Conservation (phyloP, 768 basidiomycete genomes). For the Mycena vitilis region DNA sequence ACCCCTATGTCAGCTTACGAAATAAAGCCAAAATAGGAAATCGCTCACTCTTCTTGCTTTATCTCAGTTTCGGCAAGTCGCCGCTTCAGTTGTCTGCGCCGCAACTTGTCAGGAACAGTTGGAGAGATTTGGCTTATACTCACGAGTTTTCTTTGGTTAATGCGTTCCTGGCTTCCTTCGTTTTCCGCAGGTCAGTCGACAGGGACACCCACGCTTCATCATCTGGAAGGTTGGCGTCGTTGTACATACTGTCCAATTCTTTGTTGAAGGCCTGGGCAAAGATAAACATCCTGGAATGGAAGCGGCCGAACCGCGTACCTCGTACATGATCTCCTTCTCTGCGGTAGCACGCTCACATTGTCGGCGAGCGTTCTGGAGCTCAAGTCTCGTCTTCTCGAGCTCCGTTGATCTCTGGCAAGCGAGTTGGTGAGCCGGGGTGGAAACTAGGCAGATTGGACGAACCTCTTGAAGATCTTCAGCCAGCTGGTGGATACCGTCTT, state of each 20-base stretch:
- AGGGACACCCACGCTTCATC: slow-evolving; percentile 88
- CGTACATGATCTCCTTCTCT: slow-evolving; percentile 95
- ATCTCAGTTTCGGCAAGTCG: slow-evolving; percentile 76
- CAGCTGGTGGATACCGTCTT: slow-evolving; percentile 61
- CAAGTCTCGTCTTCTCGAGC: slow-evolving; percentile 69
- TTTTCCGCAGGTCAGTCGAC: slow-evolving; percentile 74
- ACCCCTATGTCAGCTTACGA: slow-evolving; percentile 34
- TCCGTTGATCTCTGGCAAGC: slow-evolving; percentile 66
- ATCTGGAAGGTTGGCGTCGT: slow-evolving; percentile 83
- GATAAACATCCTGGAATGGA: slow-evolving; percentile 5
- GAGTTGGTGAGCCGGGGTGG: not conserved
- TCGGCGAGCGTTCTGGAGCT: slow-evolving; percentile 75
- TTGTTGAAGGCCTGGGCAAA: slow-evolving; percentile 87
- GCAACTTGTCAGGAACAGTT: slow-evolving; percentile 20
- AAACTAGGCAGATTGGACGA: not conserved
- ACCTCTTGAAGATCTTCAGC: slow-evolving; percentile 67
- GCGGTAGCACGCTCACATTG: slow-evolving; percentile 84
- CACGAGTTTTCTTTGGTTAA: slow-evolving; percentile 85
- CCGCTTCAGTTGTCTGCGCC: slow-evolving; percentile 72
- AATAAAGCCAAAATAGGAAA: slow-evolving; percentile 12
- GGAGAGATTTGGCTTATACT: slow-evolving; percentile 44
- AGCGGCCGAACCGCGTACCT: slow-evolving; percentile 60
- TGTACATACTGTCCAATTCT: slow-evolving; percentile 92
- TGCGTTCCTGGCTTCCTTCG: slow-evolving; percentile 83
- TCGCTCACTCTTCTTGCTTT: slow-evolving; percentile 83